Conservation (phyloP, 768 basidiomycete genomes). For the Russula sp. region DNA sequence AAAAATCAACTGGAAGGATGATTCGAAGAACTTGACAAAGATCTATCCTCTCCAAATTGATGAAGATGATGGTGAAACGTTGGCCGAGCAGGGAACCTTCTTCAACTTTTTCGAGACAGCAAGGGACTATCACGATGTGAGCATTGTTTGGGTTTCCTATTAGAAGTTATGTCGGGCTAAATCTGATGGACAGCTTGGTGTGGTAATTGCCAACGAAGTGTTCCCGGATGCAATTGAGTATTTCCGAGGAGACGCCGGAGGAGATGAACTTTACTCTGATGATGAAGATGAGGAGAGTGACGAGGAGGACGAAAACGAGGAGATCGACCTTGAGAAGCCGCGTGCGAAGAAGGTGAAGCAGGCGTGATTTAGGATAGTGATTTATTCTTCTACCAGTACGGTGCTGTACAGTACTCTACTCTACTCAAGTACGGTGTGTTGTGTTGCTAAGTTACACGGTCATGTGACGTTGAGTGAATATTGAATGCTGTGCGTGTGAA, state of each 20-base stretch:
- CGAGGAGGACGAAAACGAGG: slow-evolving; percentile 68
- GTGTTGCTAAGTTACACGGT: not conserved
- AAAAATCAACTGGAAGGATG: slow-evolving; percentile 80
- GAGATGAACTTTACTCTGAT: slow-evolving; percentile 60
- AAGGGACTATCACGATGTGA: slow-evolving; percentile 65
- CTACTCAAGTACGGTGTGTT: not conserved
- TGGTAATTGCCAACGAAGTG: slow-evolving; percentile 69
- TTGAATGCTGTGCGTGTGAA: not conserved
- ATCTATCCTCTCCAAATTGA: slow-evolving; percentile 64
- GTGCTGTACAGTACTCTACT: not conserved
- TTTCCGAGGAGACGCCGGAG: slow-evolving; percentile 66
- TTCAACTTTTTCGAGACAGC: slow-evolving; percentile 82
- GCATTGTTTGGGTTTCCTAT: slow-evolving; percentile 33
- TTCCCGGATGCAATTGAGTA: slow-evolving; percentile 81
- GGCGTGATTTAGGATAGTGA: slow-evolving; percentile 40
- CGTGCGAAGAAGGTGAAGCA: slow-evolving; percentile 67
- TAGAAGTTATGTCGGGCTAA: not conserved
- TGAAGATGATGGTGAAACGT: slow-evolving; percentile 59
- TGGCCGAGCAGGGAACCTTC: slow-evolving; percentile 74
- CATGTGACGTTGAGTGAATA: not conserved
- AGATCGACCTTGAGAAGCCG: slow-evolving; percentile 87
- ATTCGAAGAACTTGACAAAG: slow-evolving; percentile 73
- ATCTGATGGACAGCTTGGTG: slow-evolving; percentile 54
- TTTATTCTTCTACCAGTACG: slow-evolving; percentile 15
- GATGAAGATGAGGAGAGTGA: slow-evolving; percentile 69